A percentile compares a stretch with the other conserved stretches of the same genome.
phyloP scores from a whole-genome alignment of 2,329 filamentous ascomycete species.

The Rutstroemia sp. region DNA sequence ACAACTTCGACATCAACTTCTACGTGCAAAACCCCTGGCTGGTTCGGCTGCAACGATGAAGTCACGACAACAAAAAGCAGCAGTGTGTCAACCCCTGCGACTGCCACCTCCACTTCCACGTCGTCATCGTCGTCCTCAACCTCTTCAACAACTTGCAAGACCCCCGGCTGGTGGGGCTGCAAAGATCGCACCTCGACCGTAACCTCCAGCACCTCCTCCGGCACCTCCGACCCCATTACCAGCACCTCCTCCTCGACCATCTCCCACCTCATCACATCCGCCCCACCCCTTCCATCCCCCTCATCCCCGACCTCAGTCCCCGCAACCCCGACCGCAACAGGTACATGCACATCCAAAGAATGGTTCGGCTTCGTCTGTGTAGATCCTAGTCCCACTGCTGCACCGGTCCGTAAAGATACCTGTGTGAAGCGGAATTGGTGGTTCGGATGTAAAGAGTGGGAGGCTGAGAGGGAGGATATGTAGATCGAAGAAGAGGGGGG shows the following conservation, averaged over 20 bases:
- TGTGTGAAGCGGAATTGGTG: slow-evolving; percentile 23
- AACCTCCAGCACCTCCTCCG: slow-evolving; percentile 11
- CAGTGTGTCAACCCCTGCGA: slow-evolving; percentile 20
- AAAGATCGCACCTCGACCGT: slow-evolving; percentile 41
- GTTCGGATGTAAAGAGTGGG: slow-evolving; percentile 25
- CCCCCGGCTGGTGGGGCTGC: slow-evolving; percentile 40
- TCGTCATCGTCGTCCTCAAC: background rate
- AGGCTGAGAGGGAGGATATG: background rate
- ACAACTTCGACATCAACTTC: slow-evolving; percentile 25
- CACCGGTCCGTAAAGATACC: slow-evolving; percentile 11
- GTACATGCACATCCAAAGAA: slow-evolving; percentile 20
- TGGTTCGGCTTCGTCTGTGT: slow-evolving; percentile 27
- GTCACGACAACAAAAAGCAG: slow-evolving; percentile 33
- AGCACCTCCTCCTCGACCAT: too few relatives aligned
- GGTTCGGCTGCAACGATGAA: slow-evolving; percentile 44
- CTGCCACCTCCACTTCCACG: slow-evolving; percentile 1
- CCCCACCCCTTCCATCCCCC: slow-evolving; percentile 23
- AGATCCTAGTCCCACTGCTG: slow-evolving; percentile 20
- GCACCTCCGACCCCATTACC: slow-evolving; percentile 26
- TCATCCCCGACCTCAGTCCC: slow-evolving; percentile 15
- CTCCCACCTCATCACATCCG: slow-evolving; percentile 30
- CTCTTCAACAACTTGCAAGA: slow-evolving; percentile 31
- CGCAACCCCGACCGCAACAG: slow-evolving; percentile 11
- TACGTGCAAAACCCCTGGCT: slow-evolving; percentile 37
- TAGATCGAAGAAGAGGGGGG: background rate